Conservation (phyloP, 176 grass and related monocot species). For the Rhipidocladum racemiflorum region DNA sequence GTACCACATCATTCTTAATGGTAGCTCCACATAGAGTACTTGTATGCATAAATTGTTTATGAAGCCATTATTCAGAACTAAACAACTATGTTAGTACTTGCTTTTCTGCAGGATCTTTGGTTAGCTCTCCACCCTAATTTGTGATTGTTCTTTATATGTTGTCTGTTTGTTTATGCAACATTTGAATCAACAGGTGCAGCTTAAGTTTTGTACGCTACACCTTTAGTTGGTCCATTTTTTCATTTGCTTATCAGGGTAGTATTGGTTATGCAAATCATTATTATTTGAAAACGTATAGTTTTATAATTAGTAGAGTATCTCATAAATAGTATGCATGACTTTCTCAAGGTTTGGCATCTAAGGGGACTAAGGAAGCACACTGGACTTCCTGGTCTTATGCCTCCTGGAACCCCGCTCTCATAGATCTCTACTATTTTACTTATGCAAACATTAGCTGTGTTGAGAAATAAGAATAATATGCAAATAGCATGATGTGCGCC, state of each 20-base stretch:
- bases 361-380: slow-evolving; percentile 12
- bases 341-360: neutral
- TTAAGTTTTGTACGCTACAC: slow-evolving; percentile 15
- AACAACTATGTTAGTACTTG: neutral
- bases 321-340: neutral
- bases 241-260: neutral
- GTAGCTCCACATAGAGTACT: slow-evolving; percentile 2
- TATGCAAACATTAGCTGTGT: slow-evolving; percentile 6
- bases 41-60: slow-evolving; percentile 26
- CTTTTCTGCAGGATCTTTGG: neutral
- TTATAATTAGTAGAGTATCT: neutral
- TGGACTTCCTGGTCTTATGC: neutral
- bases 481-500: neutral
- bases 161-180: neutral
- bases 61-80: slow-evolving; percentile 15
- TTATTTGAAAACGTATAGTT: neutral
- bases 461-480: slow-evolving; percentile 11
- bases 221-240: neutral
- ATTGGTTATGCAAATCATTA: neutral
- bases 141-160: slow-evolving; percentile 8
- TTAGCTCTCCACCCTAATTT: neutral
- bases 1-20: slow-evolving; percentile 46
- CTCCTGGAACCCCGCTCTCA: neutral
- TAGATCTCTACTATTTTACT: slow-evolving; percentile 13
- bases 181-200: neutral